Conservation (phyloP, 2,329 filamentous ascomycete species). For the Aspergillus costaricaensis region DNA sequence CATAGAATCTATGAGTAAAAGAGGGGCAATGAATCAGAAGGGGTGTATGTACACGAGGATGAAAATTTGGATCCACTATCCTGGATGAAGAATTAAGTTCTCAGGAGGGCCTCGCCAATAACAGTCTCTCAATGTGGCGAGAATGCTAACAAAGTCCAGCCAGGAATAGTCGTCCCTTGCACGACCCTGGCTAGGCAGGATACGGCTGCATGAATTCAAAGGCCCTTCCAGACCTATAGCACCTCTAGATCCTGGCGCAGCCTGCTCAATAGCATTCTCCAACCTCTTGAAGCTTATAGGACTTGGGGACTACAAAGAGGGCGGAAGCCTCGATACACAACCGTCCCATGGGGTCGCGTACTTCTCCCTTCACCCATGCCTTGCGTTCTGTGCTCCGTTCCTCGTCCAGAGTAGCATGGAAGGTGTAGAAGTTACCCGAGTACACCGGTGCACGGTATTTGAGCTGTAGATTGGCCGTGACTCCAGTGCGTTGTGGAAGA, state of each 20-base stretch:
- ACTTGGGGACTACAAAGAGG: conserved; percentile 61
- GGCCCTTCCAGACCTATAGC: neutral
- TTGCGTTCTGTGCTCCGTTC: conserved; percentile 43
- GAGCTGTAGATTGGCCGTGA: conserved; percentile 61
- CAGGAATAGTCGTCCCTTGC: neutral
- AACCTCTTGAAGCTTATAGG: conserved; percentile 44
- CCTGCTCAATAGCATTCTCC: conserved; percentile 40
- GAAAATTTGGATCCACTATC: neutral
- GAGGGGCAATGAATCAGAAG: neutral
- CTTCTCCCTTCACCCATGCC: conserved; percentile 37
- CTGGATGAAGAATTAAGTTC: neutral
- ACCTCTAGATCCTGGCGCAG: neutral
- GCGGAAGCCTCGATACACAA: conserved; percentile 61
- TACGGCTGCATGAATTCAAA: neutral
- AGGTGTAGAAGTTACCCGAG: conserved; percentile 64
- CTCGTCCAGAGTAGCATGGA: conserved; percentile 51
- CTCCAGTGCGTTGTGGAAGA: conserved; percentile 53
- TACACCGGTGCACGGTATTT: conserved; percentile 64
- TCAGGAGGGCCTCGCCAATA: neutral
- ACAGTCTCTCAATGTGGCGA: neutral
- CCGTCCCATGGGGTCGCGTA: conserved; percentile 50
- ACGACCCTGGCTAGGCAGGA: neutral
- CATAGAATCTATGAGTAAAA: neutral
- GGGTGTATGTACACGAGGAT: neutral
- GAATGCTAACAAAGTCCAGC: neutral